Conservation (phyloP, 2,329 filamentous ascomycete species). For the Teratosphaeria epicoccoides region DNA sequence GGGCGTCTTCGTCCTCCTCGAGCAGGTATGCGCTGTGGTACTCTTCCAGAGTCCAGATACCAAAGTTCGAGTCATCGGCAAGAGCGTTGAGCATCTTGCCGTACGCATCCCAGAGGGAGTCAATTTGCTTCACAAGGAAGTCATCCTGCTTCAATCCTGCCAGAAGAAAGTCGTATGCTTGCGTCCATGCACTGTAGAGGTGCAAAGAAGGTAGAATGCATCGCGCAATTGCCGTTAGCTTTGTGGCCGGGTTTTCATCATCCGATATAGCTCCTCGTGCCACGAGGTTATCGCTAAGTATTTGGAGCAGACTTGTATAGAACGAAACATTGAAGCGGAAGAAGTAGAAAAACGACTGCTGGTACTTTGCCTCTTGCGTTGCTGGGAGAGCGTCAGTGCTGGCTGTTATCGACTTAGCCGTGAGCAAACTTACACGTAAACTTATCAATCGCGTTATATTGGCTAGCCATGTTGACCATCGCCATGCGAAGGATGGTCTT, state of each 20-base stretch:
- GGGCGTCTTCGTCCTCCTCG: slow-evolving; percentile 56
- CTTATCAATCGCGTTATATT: slow-evolving; percentile 56
- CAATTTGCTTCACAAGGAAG: slow-evolving; percentile 46
- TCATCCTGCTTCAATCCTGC: slow-evolving; percentile 45
- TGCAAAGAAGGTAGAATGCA: slow-evolving; percentile 54
- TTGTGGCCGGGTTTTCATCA: slow-evolving; percentile 29
- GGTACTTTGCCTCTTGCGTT: slow-evolving; percentile 18
- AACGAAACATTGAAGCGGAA: slow-evolving; percentile 70
- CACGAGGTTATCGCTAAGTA: slow-evolving; percentile 36
- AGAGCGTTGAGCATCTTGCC: slow-evolving; percentile 51
- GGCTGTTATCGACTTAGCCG: neutral
- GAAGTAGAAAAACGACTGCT: slow-evolving; percentile 47
- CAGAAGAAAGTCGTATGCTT: slow-evolving; percentile 45
- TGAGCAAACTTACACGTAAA: slow-evolving; percentile 41
- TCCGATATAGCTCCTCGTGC: slow-evolving; percentile 28
- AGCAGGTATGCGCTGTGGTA: slow-evolving; percentile 49
- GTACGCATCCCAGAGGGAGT: slow-evolving; percentile 56
- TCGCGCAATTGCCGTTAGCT: slow-evolving; percentile 20
- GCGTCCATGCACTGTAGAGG: slow-evolving; percentile 58
- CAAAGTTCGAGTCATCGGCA: slow-evolving; percentile 42
- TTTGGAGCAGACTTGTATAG: slow-evolving; percentile 59
- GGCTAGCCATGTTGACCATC: slow-evolving; percentile 76
- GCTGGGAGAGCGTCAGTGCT: neutral
- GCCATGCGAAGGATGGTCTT: slow-evolving; percentile 65
- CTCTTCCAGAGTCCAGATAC: slow-evolving; percentile 41